These are phyloP conservation scores for Eimeria acervulina DNA, from an alignment of 169 alveolate species.

Conservation along the genomic window DNA sequence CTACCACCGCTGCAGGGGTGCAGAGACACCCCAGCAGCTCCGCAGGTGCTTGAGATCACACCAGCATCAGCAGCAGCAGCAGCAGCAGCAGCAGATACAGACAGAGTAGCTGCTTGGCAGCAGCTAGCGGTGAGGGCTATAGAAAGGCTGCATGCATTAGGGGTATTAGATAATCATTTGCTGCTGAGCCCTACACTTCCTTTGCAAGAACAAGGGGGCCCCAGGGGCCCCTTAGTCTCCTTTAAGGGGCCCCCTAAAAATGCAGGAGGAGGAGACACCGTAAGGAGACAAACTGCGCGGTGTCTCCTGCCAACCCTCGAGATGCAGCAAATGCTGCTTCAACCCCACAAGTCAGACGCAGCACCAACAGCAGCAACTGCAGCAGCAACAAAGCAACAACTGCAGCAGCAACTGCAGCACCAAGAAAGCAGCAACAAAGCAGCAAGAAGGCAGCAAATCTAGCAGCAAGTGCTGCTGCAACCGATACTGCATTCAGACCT, in stretches of 20 bases:
- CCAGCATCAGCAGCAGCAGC: too few relatives aligned
- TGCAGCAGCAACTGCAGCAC: neutral
- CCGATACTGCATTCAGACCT: too few relatives aligned
- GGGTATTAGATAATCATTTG: neutral
- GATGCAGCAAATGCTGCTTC: conserved; percentile 19
- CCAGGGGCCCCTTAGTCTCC: neutral
- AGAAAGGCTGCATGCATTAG: neutral
- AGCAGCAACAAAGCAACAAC: neutral
- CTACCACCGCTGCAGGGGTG: conserved; percentile 36
- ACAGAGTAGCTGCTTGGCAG: neutral
- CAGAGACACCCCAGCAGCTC: neutral
- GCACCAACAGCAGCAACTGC: conserved; percentile 24
- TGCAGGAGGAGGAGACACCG: neutral
- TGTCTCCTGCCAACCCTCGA: neutral
- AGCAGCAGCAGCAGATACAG: too few relatives aligned
- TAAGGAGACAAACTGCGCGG: neutral
- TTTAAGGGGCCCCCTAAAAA: neutral
- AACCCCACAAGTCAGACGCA: neutral
- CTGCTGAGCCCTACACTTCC: neutral
- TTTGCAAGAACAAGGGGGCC: neutral
- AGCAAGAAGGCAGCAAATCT: neutral
- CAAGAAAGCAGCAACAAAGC: too few relatives aligned
- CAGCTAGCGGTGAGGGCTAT: conserved; percentile 1
- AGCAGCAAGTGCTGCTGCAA: neutral
- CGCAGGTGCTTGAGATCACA: neutral